A percentile compares a stretch with the other conserved stretches of the same genome.
phyloP scores from a whole-genome alignment of 495 filamentous ascomycete genomes.

The Penicillium flavigenum region DNA sequence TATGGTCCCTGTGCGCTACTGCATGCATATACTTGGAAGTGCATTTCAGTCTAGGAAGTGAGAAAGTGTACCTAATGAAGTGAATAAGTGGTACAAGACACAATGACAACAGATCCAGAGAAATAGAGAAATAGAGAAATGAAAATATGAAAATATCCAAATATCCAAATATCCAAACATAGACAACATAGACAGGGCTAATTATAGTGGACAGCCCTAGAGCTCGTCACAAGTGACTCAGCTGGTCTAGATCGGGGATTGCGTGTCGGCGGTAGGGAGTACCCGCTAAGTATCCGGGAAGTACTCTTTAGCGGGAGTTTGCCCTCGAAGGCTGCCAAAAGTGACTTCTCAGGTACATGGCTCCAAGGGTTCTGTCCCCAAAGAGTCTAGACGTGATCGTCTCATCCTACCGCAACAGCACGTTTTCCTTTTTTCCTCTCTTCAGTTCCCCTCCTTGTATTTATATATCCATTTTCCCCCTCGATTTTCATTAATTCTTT shows the following conservation, averaged over 20 bases:
- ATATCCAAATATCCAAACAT: no score
- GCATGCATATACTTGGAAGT: conserved; percentile 18
- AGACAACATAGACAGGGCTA: background rate
- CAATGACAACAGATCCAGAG: background rate
- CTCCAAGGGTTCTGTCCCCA: background rate
- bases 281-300: background rate
- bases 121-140: background rate
- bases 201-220: background rate
- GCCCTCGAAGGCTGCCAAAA: background rate
- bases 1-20: conserved; percentile 18
- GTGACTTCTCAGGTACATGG: conserved; percentile 5
- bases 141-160: no score
- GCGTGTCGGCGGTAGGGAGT: conserved; percentile 3
- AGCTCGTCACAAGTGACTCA: conserved; percentile 12
- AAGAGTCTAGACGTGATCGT: conserved; percentile 16
- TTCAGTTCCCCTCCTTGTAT: background rate
- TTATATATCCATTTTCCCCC: background rate
- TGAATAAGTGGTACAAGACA: background rate
- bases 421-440: background rate
- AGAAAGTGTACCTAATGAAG: background rate
- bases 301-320: background rate
- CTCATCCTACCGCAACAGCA: conserved; percentile 14
- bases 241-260: conserved; percentile 15
- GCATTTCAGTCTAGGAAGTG: conserved; percentile 6
- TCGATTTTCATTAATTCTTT: background rate